Conservation (phyloP, 805 yeast species). For the Spathaspora girioi region DNA sequence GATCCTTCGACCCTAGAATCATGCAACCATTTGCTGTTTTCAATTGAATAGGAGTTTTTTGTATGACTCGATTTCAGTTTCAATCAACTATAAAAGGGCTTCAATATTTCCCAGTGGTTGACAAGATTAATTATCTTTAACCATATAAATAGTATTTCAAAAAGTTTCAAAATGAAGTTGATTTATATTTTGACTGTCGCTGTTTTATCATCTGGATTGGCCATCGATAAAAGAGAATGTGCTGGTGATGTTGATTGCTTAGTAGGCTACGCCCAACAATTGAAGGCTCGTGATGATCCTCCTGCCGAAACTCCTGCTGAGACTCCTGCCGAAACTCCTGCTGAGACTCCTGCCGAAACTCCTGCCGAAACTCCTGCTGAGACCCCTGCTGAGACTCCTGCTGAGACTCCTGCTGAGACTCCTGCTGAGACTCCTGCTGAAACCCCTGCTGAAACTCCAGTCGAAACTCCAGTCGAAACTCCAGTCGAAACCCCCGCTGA, state of each 20-base stretch:
- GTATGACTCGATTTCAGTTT: too few relatives aligned
- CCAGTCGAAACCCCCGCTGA: neutral
- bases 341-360: neutral
- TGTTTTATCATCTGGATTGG: neutral
- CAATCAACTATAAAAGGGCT: too few relatives aligned
- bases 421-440: neutral
- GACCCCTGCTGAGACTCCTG: neutral
- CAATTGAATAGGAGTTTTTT: too few relatives aligned
- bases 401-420: neutral
- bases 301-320: neutral
- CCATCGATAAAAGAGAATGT: too few relatives aligned
- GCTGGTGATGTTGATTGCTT: too few relatives aligned
- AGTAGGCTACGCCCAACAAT: too few relatives aligned
- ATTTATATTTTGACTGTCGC: neutral
- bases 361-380: neutral
- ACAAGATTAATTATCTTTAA: too few relatives aligned
- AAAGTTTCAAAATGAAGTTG: neutral
- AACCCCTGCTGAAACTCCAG: neutral
- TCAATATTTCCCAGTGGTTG: neutral
- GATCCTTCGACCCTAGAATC: too few relatives aligned
- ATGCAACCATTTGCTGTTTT: too few relatives aligned
- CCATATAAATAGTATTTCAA: neutral
- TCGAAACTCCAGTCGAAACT: neutral
- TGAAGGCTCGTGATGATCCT: neutral
- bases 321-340: neutral